Evolutionary conservation across 495 filamentous ascomycete genomes (phyloP).

Genomic region (Aspergillus biplanus): DNA sequence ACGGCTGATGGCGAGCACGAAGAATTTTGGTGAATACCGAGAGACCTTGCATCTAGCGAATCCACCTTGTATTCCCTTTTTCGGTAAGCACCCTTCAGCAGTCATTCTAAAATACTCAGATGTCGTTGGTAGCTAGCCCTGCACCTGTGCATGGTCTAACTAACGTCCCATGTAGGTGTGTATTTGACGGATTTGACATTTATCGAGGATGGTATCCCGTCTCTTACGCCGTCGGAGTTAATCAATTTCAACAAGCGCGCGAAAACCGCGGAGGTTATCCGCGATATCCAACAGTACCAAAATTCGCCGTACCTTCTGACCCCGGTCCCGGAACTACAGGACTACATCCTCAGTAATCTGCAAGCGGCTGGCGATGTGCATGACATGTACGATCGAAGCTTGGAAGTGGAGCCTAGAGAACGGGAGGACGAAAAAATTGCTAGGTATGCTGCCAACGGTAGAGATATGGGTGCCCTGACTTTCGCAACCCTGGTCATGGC

Average conservation of each 20-base stretch:
- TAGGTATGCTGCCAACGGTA: conserved; percentile 60
- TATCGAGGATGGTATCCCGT: conserved; percentile 97
- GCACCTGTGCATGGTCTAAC: background rate
- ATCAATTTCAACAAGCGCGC: conserved; percentile 99
- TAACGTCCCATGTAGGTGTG: conserved; percentile 63
- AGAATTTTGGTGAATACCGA: conserved; percentile 97
- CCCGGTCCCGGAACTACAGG: conserved; percentile 88
- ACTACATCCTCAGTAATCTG: conserved; percentile 96
- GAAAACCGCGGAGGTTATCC: conserved; percentile 97
- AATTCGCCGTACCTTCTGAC: conserved; percentile 91
- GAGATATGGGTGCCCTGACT: conserved; percentile 42
- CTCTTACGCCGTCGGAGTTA: conserved; percentile 88
- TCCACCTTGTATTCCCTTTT: conserved; percentile 97
- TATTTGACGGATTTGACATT: conserved; percentile 98
- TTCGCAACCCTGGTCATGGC: conserved; percentile 41
- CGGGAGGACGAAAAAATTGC: conserved; percentile 94
- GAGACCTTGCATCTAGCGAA: conserved; percentile 90
- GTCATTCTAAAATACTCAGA: too few species aligned
- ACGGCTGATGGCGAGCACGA: conserved; percentile 92
- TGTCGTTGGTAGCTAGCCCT: too few species aligned
- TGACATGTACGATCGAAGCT: conserved; percentile 97
- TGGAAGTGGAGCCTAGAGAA: conserved; percentile 91
- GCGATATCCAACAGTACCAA: conserved; percentile 97
- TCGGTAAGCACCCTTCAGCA: conserved; percentile 63
- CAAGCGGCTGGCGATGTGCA: conserved; percentile 92